Evolutionary conservation across 495 filamentous ascomycete species (phyloP).

Genomic region (Aspergillus hancockii): DNA sequence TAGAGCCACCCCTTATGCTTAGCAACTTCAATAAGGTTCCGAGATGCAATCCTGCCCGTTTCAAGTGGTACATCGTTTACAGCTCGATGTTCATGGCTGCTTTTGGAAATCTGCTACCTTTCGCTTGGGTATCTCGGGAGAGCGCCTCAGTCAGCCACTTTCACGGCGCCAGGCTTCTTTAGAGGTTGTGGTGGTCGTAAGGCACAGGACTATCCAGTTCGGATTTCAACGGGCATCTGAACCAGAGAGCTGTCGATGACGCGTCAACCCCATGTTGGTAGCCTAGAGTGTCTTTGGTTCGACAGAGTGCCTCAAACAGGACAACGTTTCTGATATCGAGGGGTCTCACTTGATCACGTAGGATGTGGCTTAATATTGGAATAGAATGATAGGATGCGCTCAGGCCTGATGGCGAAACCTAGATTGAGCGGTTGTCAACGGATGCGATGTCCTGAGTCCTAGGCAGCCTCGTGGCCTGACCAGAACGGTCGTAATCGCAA

Average conservation of each 20-base stretch:
- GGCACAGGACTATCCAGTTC: not conserved
- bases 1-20: not conserved
- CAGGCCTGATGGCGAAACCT: conserved; percentile 1
- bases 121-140: not conserved
- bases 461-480: conserved; percentile 2
- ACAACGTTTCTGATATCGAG: not conserved
- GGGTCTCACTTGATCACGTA: not conserved
- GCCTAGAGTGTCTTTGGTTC: not conserved
- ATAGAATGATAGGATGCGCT: conserved; percentile 2
- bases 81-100: not conserved
- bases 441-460: not conserved
- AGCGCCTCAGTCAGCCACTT: not conserved
- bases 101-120: not conserved
- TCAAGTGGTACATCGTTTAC: not conserved
- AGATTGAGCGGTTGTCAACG: not conserved
- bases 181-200: not conserved
- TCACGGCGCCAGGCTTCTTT: not conserved
- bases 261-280: not conserved
- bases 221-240: not conserved
- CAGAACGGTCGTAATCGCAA: not conserved
- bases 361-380: not conserved
- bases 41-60: not conserved
- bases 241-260: not conserved
- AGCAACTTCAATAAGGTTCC: conserved; percentile 1
- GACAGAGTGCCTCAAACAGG: not conserved